Evolutionary conservation across 306 rosid species (phyloP).

Genomic region (Alnus glutinosa): DNA sequence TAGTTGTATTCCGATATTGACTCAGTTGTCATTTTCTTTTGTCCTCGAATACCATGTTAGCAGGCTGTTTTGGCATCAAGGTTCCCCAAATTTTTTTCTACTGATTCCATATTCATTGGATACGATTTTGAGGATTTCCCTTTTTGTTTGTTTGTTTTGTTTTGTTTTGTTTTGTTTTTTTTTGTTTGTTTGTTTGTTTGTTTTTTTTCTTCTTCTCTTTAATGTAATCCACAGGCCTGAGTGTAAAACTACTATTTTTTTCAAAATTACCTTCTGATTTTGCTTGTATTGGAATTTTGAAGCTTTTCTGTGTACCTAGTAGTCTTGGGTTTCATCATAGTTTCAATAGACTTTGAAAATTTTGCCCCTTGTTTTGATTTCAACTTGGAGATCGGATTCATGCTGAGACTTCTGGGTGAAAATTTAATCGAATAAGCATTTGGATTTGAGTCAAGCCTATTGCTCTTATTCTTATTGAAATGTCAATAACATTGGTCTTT

Average conservation of each 20-base stretch:
- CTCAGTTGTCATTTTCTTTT: background rate
- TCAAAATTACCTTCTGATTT: background rate
- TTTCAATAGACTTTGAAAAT: background rate
- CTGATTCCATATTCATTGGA: background rate
- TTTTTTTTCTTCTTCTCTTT: no score
- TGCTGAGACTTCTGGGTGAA: background rate
- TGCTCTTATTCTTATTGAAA: background rate
- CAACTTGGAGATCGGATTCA: no score
- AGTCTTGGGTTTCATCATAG: background rate
- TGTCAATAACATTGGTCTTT: background rate
- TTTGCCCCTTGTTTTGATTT: background rate
- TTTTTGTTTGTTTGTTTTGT: no score
- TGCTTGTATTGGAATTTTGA: background rate
- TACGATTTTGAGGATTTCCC: background rate
- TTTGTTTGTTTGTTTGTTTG: no score
- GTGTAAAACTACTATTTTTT: background rate
- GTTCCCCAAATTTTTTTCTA: background rate
- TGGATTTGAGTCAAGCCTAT: constrained; percentile 1
- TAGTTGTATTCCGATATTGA: background rate
- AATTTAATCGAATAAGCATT: background rate
- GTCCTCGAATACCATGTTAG: background rate
- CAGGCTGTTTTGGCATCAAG: background rate
- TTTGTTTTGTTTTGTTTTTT: no score
- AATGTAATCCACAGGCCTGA: background rate
- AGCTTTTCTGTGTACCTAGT: background rate